phyloP scores from a whole-genome alignment of 1,284 basidiomycete genomes.

The Dichomitus squalens region DNA sequence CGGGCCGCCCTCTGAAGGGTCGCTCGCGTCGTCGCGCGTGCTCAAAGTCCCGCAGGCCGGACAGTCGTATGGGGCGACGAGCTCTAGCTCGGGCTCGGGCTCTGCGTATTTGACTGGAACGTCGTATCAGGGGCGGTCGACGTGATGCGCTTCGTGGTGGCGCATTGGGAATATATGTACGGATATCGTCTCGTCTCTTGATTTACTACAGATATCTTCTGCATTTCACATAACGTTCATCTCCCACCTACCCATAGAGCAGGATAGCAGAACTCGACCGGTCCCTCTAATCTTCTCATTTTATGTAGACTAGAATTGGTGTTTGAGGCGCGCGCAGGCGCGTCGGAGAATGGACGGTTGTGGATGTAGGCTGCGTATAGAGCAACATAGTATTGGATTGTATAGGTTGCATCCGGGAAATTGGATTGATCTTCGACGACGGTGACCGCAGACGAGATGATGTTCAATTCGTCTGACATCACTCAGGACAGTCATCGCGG shows the following conservation, averaged over 20 bases:
- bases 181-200: neutral
- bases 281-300: conserved; percentile 16
- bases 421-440: neutral
- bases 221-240: neutral
- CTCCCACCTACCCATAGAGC: neutral
- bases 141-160: neutral
- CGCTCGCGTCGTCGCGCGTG: neutral
- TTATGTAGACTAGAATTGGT: conserved; percentile 21
- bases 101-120: neutral
- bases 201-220: neutral
- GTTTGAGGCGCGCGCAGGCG: neutral
- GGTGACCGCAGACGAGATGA: neutral
- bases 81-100: conserved; percentile 12
- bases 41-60: conserved; percentile 1
- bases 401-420: neutral
- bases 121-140: neutral
- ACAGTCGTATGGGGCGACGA: conserved; percentile 10
- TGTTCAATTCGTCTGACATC: neutral
- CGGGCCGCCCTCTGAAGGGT: neutral
- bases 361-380: neutral
- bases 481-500: too few species aligned
- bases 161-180: neutral
- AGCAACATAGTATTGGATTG: neutral
- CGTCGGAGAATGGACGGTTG: neutral
- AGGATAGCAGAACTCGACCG: conserved; percentile 3